Evolutionary conservation across 495 filamentous ascomycete genomes (phyloP).

Genomic region (Penicillium fimorum): DNA sequence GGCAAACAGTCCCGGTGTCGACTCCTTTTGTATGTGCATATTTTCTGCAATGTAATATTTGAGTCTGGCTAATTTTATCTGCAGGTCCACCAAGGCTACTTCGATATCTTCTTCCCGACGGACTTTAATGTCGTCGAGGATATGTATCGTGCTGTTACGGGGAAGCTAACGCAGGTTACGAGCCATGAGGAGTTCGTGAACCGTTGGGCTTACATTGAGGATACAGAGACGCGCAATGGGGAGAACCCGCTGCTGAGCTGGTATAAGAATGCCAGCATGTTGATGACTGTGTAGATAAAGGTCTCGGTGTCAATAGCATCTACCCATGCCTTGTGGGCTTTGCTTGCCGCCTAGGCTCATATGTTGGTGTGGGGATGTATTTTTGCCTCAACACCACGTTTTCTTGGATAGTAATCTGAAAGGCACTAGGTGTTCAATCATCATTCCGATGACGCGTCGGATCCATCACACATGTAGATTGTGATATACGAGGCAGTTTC

Average conservation of each 20-base stretch:
- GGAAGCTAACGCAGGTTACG: conserved; percentile 80
- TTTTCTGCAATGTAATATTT: neutral
- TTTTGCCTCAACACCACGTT: neutral
- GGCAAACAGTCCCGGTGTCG: conserved; percentile 80
- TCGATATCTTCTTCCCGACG: conserved; percentile 98
- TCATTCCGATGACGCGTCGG: no score
- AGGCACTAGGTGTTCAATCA: no score
- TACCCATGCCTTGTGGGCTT: neutral
- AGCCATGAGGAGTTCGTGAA: conserved; percentile 87
- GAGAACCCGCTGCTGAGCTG: conserved; percentile 91
- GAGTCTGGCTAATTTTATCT: conserved; percentile 11
- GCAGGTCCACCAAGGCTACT: conserved; percentile 95
- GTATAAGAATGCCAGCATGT: conserved; percentile 91
- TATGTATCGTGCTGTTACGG: conserved; percentile 87
- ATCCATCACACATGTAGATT: no score
- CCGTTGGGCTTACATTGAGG: conserved; percentile 85
- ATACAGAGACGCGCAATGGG: conserved; percentile 81
- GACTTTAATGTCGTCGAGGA: conserved; percentile 86
- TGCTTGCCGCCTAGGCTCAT: neutral
- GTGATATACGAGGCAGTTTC: no score
- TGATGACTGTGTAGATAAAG: conserved; percentile 68
- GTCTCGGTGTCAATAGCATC: neutral
- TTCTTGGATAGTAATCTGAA: no score
- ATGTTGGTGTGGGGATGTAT: neutral
- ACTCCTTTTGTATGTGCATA: conserved; percentile 76